These are phyloP conservation scores for Truncatella angustata DNA, from an alignment of 2,329 filamentous ascomycete genomes.

Conservation along the genomic window DNA sequence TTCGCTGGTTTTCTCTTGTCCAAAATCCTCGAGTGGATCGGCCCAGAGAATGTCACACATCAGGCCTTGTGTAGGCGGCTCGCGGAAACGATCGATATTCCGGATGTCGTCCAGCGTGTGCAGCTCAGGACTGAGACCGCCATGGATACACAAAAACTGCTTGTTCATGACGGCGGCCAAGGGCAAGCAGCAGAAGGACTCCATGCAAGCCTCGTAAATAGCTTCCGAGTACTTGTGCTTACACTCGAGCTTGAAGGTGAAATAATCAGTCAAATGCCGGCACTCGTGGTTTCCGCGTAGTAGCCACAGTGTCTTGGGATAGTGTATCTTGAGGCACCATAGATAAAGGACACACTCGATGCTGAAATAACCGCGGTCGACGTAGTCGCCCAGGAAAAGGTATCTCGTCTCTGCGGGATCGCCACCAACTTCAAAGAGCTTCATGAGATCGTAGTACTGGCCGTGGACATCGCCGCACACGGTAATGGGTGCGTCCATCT, in stretches of 20 bases:
- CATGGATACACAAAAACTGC: slow-evolving; percentile 98
- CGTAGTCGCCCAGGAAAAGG: slow-evolving; percentile 95
- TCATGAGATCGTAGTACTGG: slow-evolving; percentile 99
- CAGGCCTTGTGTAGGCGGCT: slow-evolving; percentile 93
- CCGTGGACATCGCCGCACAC: slow-evolving; percentile 98
- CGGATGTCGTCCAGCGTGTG: slow-evolving; percentile 94
- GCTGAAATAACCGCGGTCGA: slow-evolving; percentile 97
- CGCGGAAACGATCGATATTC: slow-evolving; percentile 95
- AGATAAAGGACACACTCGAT: slow-evolving; percentile 99
- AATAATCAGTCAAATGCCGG: slow-evolving; percentile 98
- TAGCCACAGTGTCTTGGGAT: slow-evolving; percentile 95
- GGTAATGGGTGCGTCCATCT: slow-evolving; percentile 99
- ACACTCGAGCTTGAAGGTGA: slow-evolving; percentile 99
- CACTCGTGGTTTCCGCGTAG: slow-evolving; percentile 98
- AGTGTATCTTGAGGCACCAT: slow-evolving; percentile 98
- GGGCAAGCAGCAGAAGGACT: slow-evolving; percentile 92
- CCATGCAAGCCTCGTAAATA: slow-evolving; percentile 97
- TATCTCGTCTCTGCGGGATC: slow-evolving; percentile 96
- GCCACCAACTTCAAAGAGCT: slow-evolving; percentile 96
- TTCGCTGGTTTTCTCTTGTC: slow-evolving; percentile 96
- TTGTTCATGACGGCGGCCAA: slow-evolving; percentile 99
- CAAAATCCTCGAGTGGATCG: slow-evolving; percentile 96
- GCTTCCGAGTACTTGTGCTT: slow-evolving; percentile 99
- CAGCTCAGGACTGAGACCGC: slow-evolving; percentile 90
- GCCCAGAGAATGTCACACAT: slow-evolving; percentile 99